A percentile compares a stretch with the other conserved stretches of the same genome.
phyloP scores from a whole-genome alignment of 2,329 filamentous ascomycete genomes.

The Teratosphaeria destructans region DNA sequence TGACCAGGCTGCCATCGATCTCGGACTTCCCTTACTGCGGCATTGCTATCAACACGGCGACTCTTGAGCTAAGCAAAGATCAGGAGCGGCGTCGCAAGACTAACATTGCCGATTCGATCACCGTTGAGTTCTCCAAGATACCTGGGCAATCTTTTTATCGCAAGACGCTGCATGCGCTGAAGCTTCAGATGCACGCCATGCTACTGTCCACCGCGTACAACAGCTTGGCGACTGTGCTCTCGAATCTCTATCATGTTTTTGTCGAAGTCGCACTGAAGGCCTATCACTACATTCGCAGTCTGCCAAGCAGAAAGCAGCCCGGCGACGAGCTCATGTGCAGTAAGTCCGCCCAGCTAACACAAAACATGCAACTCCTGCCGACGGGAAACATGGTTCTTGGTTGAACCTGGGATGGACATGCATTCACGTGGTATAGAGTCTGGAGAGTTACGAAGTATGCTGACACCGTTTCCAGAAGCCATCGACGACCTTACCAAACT shows the following conservation, averaged over 20 bases:
- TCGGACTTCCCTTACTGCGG: conserved; percentile 81
- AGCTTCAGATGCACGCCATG: conserved; percentile 75
- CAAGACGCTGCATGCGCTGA: conserved; percentile 67
- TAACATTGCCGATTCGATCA: conserved; percentile 59
- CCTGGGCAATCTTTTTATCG: conserved; percentile 72
- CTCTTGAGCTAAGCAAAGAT: conserved; percentile 65
- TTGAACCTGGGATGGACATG: not conserved
- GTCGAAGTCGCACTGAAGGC: conserved; percentile 67
- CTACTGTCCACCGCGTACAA: conserved; percentile 76
- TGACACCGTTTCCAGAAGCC: conserved; percentile 39
- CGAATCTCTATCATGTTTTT: conserved; percentile 68
- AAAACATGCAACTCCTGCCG: no score
- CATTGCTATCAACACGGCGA: conserved; percentile 60
- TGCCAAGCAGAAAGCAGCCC: conserved; percentile 50
- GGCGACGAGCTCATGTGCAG: conserved; percentile 49
- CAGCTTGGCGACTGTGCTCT: conserved; percentile 53
- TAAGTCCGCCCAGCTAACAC: conserved; percentile 25
- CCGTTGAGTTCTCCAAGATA: conserved; percentile 60
- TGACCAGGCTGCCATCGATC: conserved; percentile 37
- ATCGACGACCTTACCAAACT: conserved; percentile 56
- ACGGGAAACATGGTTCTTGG: no score
- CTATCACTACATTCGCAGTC: conserved; percentile 49
- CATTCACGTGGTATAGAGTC: not conserved
- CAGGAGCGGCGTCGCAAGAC: conserved; percentile 41
- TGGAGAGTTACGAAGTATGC: not conserved